Conservation (phyloP, 192 early-diverging fungal genomes). For the Backusella sp. region DNA sequence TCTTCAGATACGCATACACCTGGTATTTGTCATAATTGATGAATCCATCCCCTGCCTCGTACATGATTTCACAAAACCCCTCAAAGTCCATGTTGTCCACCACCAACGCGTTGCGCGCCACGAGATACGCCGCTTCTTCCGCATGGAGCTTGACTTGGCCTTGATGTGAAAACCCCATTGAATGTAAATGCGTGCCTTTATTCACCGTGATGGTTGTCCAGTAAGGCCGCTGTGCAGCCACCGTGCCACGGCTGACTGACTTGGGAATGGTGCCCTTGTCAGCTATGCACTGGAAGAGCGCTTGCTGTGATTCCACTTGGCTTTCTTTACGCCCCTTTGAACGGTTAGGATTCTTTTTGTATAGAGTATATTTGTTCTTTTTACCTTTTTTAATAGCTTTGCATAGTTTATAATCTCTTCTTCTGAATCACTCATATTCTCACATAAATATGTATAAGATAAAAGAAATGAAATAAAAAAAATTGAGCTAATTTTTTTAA, state of each 20-base stretch:
- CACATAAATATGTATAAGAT: not conserved
- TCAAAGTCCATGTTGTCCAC: conserved; percentile 35
- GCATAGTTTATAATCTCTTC: not conserved
- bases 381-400: not conserved
- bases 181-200: conserved; percentile 41
- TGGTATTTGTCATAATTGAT: conserved; percentile 42
- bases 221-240: conserved; percentile 11
- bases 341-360: not conserved
- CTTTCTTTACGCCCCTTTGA: not conserved
- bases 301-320: not conserved
- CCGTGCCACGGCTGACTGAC: conserved; percentile 7
- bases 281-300: conserved; percentile 1
- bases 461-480: not conserved
- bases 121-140: conserved; percentile 50
- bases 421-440: conserved; percentile 2
- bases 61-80: conserved; percentile 32
- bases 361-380: not conserved
- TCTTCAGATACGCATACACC: conserved; percentile 52
- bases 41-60: conserved; percentile 21
- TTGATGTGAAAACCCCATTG: conserved; percentile 44
- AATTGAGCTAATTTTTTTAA: no score
- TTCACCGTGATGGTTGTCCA: conserved; percentile 32
- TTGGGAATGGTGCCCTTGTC: not conserved
- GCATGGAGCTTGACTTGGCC: conserved; percentile 41
- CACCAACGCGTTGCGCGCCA: conserved; percentile 41